These are phyloP conservation scores for Cladochytrium replicatum DNA, from an alignment of 192 early-diverging fungal genomes.

Conservation along the genomic window DNA sequence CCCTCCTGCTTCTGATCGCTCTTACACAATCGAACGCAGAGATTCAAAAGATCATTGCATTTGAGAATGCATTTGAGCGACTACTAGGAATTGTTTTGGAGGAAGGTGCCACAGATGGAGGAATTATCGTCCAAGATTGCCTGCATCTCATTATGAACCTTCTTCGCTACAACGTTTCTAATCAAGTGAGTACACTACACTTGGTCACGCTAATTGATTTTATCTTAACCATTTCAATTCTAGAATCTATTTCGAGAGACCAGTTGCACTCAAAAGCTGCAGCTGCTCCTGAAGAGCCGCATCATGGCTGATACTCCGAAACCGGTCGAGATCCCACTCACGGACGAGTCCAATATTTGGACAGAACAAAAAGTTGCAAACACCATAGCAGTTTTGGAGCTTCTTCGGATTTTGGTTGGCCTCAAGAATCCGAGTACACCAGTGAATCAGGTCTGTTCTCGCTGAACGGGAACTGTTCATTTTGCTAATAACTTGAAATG, in stretches of 20 bases:
- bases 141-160: slow-evolving; percentile 86
- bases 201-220: too few species aligned
- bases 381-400: slow-evolving; percentile 75
- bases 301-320: slow-evolving; percentile 29
- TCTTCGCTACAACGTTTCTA: slow-evolving; percentile 90
- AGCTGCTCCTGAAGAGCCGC: slow-evolving; percentile 47
- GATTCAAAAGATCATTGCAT: slow-evolving; percentile 98
- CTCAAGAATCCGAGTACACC: slow-evolving; percentile 79
- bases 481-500: neutral
- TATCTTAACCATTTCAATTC: neutral
- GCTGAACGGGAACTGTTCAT: neutral
- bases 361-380: slow-evolving; percentile 78
- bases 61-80: slow-evolving; percentile 94
- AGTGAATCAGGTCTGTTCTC: slow-evolving; percentile 61
- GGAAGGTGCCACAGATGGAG: slow-evolving; percentile 83
- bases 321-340: slow-evolving; percentile 25
- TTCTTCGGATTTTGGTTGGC: slow-evolving; percentile 81
- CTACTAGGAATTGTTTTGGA: slow-evolving; percentile 79
- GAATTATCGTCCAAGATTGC: slow-evolving; percentile 96
- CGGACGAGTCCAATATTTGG: slow-evolving; percentile 40
- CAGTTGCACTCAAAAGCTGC: slow-evolving; percentile 83
- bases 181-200: slow-evolving; percentile 85
- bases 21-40: slow-evolving; percentile 89
- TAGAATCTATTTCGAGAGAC: slow-evolving; percentile 94
- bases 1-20: slow-evolving; percentile 78